Percentiles rank a stretch among this genome's conserved stretches.
These are phyloP conservation scores for Aspergillus avenaceus DNA, from an alignment of 495 filamentous ascomycete species.

Conservation along the genomic window DNA sequence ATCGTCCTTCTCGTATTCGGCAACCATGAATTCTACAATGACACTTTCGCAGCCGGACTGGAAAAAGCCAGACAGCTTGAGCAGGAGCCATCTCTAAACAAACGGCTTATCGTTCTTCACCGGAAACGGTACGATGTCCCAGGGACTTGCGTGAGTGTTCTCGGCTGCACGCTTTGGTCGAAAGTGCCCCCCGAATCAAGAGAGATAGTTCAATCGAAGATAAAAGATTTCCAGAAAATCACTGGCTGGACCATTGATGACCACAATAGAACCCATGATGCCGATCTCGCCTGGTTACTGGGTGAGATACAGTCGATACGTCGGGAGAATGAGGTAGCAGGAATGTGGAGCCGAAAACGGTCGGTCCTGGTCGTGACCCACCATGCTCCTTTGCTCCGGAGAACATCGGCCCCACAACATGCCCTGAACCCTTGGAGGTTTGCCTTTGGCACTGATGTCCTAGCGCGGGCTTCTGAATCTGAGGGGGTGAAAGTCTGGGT, in stretches of 20 bases:
- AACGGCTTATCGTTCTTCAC: slow-evolving; percentile 45
- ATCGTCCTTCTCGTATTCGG: slow-evolving; percentile 52
- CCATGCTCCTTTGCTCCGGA: slow-evolving; percentile 44
- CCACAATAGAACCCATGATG: slow-evolving; percentile 42
- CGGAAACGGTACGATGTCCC: slow-evolving; percentile 38
- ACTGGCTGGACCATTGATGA: slow-evolving; percentile 41
- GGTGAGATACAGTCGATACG: slow-evolving; percentile 28
- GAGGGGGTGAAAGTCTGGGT: slow-evolving; percentile 41
- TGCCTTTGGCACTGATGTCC: slow-evolving; percentile 51
- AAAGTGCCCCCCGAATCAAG: slow-evolving; percentile 32
- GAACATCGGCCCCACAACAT: slow-evolving; percentile 41
- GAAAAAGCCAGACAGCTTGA: slow-evolving; percentile 38
- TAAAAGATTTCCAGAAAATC: slow-evolving; percentile 51
- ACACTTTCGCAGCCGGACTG: slow-evolving; percentile 32
- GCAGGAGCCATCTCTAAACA: slow-evolving; percentile 38
- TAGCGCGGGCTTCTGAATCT: slow-evolving; percentile 15
- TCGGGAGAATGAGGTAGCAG: slow-evolving; percentile 12
- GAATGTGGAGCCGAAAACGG: slow-evolving; percentile 8
- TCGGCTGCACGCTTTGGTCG: slow-evolving; percentile 59
- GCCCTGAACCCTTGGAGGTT: slow-evolving; percentile 33
- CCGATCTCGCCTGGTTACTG: slow-evolving; percentile 45
- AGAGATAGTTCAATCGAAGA: slow-evolving; percentile 32
- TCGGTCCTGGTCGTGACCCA: slow-evolving; percentile 51
- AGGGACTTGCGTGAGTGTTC: slow-evolving; percentile 35
- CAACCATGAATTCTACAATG: slow-evolving; percentile 57